A percentile compares a stretch with the other conserved stretches of the same genome.
phyloP scores from a whole-genome alignment of 2,329 filamentous ascomycete genomes.

The Phyllosticta citriasiana region DNA sequence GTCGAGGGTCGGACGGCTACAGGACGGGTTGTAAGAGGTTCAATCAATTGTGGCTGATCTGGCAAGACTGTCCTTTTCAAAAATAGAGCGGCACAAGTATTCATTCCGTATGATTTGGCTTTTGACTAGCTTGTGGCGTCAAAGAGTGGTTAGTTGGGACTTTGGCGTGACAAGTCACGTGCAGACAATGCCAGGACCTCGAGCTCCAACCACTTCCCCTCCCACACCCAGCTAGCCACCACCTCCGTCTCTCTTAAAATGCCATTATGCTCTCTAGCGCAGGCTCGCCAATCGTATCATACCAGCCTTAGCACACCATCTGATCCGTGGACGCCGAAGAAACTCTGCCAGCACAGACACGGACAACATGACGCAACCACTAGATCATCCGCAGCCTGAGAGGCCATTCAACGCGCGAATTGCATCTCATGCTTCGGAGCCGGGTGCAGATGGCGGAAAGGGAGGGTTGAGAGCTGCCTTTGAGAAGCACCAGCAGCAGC shows the following conservation, averaged over 20 bases:
- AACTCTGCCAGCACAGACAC: constrained; percentile 3
- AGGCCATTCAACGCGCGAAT: constrained; percentile 3
- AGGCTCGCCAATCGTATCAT: background rate
- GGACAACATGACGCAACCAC: constrained; percentile 9
- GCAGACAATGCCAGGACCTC: constrained; percentile 5
- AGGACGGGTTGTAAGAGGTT: background rate
- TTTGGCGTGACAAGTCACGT: constrained; percentile 3
- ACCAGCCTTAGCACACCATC: constrained; percentile 2
- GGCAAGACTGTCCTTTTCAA: background rate
- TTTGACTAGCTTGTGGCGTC: background rate
- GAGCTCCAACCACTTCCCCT: constrained; percentile 10
- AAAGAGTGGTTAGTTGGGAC: background rate
- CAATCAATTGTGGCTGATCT: background rate
- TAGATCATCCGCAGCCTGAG: constrained; percentile 4
- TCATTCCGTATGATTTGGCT: background rate
- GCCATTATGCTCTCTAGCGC: constrained; percentile 8
- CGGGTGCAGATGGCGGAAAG: constrained; percentile 1
- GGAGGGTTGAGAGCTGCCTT: constrained; percentile 7
- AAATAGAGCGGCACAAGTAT: background rate
- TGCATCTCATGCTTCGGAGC: background rate
- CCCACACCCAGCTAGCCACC: constrained; percentile 4
- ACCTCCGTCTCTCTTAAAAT: constrained; percentile 8
- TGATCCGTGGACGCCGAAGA: constrained; percentile 5
- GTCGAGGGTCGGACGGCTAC: background rate
- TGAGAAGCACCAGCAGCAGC: background rate